Evolutionary conservation across 176 grass and related monocot species (phyloP), one percentile per base, ranked within the genome.

Genomic region (Otatea glauca): DNA sequence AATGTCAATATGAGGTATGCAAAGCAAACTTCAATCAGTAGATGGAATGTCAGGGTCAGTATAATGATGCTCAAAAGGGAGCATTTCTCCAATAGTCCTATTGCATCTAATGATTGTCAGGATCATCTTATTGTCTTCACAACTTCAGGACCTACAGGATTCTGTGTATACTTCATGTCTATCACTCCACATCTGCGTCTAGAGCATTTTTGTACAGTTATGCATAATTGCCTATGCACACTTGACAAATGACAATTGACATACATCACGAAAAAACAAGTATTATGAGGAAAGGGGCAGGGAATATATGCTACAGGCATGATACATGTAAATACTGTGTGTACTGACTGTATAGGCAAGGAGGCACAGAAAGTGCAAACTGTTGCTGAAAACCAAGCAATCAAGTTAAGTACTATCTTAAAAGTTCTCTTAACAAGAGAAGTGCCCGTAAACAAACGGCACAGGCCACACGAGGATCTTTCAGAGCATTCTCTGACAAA

Each of bases 111-210:
- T 39, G 41, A 82, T 17, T 77, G 45, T 59, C 32, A 38, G 8
- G 67, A 72, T 86, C 56, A 72, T 73, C 68, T 73, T 73, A 71
- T n/a, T 83, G 37, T 49, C 71, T 63, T 45, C 1, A 69, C 9
- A 54, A 17, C 47, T 41, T 68, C 47, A 68, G 4, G 32, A 3
- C 2, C 21, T 63, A 16, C 43, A 63, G 11, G 44, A 29, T 72
- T 78, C 17, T 48, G 63, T 48, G 32, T 68, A 67, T 67, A 42
- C 56, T 70, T 27, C 23, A 82, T 69, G 34, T 55, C 14, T 43
- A 59, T 82, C 66, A 82, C 37, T 60, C 48, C 25, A 35, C 63
- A 70, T 70, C 38, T 41, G 69, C 23, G 65, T 10, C 18, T 27
- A 7, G 0, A 20, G 17, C 77, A 58, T 56, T 29, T 84, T 69